Conservation (phyloP, 352 stramenopile genomes). For the Globisporangium nagaii region DNA sequence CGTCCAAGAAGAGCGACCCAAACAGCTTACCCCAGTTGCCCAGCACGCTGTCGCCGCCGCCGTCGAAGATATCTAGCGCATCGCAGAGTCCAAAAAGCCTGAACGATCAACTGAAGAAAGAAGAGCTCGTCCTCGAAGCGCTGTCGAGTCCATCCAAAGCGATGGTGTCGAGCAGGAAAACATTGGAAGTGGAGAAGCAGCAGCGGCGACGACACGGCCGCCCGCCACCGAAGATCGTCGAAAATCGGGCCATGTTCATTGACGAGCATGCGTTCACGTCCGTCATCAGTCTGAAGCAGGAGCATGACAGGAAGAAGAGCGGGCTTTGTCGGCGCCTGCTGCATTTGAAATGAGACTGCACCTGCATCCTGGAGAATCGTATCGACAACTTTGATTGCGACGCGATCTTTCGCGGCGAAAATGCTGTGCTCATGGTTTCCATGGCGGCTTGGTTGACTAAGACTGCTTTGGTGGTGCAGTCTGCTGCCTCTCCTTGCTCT, state of each 20-base stretch:
- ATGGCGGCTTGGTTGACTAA: no score
- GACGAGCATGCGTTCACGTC: conserved; percentile 27
- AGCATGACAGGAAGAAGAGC: conserved; percentile 35
- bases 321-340: conserved; percentile 34
- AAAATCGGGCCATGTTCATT: conserved; percentile 27
- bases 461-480: conserved; percentile 5
- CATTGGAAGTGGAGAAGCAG: conserved; percentile 15
- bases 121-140: conserved; percentile 20
- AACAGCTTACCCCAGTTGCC: neutral
- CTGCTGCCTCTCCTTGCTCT: conserved; percentile 11
- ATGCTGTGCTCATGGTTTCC: no score
- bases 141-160: conserved; percentile 12
- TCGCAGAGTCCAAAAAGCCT: neutral
- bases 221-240: conserved; percentile 26
- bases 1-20: neutral
- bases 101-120: conserved; percentile 22
- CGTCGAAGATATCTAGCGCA: neutral
- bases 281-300: conserved; percentile 12
- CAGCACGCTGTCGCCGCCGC: neutral
- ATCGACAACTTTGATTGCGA: no score
- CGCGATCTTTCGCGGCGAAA: no score
- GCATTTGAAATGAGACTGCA: conserved; percentile 18
- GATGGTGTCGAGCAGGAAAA: neutral
- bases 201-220: conserved; percentile 31
- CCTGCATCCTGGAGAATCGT: neutral